A percentile compares a stretch with the other conserved stretches of the same genome.
phyloP scores from a whole-genome alignment of 345 rosid genomes.

The Cochlearia excelsa region DNA sequence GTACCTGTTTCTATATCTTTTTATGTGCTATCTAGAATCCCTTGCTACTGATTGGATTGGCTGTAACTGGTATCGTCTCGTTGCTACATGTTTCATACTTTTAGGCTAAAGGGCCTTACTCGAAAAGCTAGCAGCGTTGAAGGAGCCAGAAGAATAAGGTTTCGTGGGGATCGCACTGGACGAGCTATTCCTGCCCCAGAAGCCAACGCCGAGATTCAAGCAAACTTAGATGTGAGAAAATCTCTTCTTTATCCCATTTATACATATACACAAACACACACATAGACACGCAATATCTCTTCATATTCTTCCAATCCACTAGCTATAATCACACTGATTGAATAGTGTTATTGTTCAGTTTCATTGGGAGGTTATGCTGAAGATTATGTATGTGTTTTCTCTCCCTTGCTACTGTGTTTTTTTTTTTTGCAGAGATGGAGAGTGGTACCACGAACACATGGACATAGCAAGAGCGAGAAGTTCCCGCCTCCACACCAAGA shows the following conservation, averaged over 20 bases:
- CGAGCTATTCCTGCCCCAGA: conserved; percentile 81
- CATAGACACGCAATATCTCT: neutral
- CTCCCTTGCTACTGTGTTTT: conserved; percentile 2
- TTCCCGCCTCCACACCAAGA: conserved; percentile 97
- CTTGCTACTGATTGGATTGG: conserved; percentile 14
- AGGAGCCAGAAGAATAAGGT: conserved; percentile 50
- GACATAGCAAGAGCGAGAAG: conserved; percentile 88
- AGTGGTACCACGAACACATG: conserved; percentile 49
- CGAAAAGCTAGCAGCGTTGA: conserved; percentile 55
- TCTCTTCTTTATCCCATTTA: conserved; percentile 11
- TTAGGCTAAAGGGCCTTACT: conserved; percentile 54
- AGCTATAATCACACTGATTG: neutral
- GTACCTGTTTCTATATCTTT: conserved; percentile 29
- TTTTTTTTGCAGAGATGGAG: conserved; percentile 52
- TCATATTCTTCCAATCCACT: neutral
- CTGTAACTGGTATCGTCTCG: conserved; percentile 25
- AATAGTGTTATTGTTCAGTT: neutral
- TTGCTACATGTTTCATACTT: conserved; percentile 18
- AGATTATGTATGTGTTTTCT: too few relatives aligned
- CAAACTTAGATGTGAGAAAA: conserved; percentile 54
- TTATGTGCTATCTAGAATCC: conserved; percentile 21
- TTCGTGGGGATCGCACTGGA: conserved; percentile 50
- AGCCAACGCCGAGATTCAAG: conserved; percentile 81
- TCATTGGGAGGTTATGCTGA: neutral
- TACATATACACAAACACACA: conserved; percentile 10